Base-by-base conservation (phyloP, 345 rosid genomes). In the Rhodamnia argentea region DNA sequence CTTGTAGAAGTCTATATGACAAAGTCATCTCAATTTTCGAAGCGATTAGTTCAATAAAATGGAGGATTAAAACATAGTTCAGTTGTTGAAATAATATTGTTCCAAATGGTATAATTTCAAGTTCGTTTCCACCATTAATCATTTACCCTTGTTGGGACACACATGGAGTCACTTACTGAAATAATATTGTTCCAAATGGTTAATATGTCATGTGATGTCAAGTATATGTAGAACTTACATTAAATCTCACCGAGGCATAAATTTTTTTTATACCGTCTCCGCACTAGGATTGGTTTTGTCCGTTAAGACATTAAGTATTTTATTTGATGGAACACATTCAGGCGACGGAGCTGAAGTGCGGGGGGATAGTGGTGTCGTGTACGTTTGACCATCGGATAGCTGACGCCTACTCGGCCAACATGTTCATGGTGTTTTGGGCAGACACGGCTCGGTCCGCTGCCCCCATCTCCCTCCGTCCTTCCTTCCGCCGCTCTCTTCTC, bases 351-450 rank as follows among this genome's bases (percentile, higher is more conserved):
- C 91, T 95, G 24, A 92, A 89, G 87, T 93, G 98, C 52, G 97
- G 96, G 18, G 92, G 96, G 44, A 37, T 92, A 50, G 95, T 94
- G 76, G 92, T 94, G 85, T 96, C 86, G 10, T 93, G 97, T 88
- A 86, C 93, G 26, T 95, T 94, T 74, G 97, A 94, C 87, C 98
- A 94, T 87, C 96, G 96, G 62, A 85, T 94, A 76, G 93, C 97
- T 2, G 97, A 95, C 81, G 98, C 96, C 42, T 92, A 93, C 86
- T 94, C 98, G 3, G 85, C 88, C 87, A 94, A 95, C 87, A 92
- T 94, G 96, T 94, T 95, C 86, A 90, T 94, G 5, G 87, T 92
- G 4, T 91, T 95, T 1, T 95, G 98, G 98, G 94, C 97, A 14
- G 92, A 92, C 85, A 87, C 86, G 62, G 92, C 96, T 52, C 91